Evolutionary conservation across 1,284 basidiomycete genomes (phyloP).

Genomic region (Phenoliferia sp.): DNA sequence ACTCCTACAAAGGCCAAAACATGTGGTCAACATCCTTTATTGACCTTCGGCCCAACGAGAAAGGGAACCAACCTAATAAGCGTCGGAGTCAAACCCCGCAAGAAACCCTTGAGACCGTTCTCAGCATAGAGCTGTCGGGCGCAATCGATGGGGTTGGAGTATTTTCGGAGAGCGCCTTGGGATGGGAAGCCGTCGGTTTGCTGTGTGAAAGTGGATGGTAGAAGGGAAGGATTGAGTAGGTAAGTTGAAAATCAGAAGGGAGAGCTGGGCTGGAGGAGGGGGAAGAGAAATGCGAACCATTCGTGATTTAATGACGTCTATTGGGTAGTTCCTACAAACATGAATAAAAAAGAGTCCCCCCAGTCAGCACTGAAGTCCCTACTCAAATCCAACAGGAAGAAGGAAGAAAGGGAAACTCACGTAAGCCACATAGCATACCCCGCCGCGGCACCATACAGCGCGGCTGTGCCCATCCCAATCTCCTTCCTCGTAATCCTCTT

Average conservation of each 20-base stretch:
- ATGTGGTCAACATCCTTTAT: not conserved
- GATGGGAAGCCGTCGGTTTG: constrained; percentile 85
- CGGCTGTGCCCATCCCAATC: constrained; percentile 67
- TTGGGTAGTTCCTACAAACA: constrained; percentile 68
- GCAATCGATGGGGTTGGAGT: constrained; percentile 75
- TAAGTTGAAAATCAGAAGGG: not conserved
- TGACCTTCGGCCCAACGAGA: not conserved
- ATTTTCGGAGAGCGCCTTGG: constrained; percentile 59
- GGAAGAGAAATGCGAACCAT: constrained; percentile 44
- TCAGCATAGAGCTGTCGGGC: constrained; percentile 71
- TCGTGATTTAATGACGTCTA: constrained; percentile 91
- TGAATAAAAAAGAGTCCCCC: constrained; percentile 12
- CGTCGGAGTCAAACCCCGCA: constrained; percentile 82
- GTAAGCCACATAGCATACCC: constrained; percentile 65
- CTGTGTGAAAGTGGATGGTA: constrained; percentile 23
- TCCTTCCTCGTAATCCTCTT: constrained; percentile 58
- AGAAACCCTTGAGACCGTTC: constrained; percentile 81
- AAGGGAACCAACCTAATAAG: constrained; percentile 66
- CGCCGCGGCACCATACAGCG: constrained; percentile 78
- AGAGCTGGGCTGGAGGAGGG: not conserved
- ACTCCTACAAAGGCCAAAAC: constrained; percentile 50
- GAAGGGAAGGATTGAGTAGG: too few species aligned
- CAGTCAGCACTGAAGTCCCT: not conserved
- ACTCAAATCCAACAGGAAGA: constrained; percentile 14
- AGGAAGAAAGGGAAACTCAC: constrained; percentile 16